Percentiles rank a stretch among this genome's conserved stretches.
Evolutionary conservation across 2,329 filamentous ascomycete genomes (phyloP).

Genomic region (Stachybotrys elegans): DNA sequence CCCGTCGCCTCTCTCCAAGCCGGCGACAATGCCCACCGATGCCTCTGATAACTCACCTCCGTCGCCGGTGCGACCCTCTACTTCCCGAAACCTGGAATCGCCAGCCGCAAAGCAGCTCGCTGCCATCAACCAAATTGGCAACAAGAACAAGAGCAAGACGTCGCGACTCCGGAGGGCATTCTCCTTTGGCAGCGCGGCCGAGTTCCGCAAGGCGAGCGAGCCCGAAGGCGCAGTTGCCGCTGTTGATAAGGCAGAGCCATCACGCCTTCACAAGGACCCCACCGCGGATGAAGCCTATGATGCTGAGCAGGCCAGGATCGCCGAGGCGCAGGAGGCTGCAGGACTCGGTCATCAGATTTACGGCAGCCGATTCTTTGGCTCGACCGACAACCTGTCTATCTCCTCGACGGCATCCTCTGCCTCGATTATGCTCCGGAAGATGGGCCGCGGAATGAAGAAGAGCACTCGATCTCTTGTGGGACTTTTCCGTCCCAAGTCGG

Average conservation of each 20-base stretch:
- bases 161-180: conserved; percentile 85
- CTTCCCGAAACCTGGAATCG: conserved; percentile 44
- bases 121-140: conserved; percentile 79
- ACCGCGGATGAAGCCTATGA: conserved; percentile 63
- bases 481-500: conserved; percentile 89
- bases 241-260: conserved; percentile 27
- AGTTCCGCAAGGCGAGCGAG: conserved; percentile 71
- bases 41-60: conserved; percentile 38
- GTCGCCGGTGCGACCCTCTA: no score
- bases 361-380: conserved; percentile 80
- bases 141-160: conserved; percentile 75
- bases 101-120: conserved; percentile 80
- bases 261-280: conserved; percentile 63
- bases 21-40: conserved; percentile 57
- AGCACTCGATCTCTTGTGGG: conserved; percentile 86
- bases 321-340: conserved; percentile 83
- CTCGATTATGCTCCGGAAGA: conserved; percentile 94
- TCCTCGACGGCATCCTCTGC: conserved; percentile 86
- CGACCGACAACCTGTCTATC: conserved; percentile 90
- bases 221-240: conserved; percentile 44
- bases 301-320: conserved; percentile 86
- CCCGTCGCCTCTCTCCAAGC: conserved; percentile 71
- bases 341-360: conserved; percentile 94
- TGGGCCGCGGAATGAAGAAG: conserved; percentile 98
- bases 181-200: conserved; percentile 92